Evolutionary conservation across 1,139 yeast genomes (phyloP), one percentile per base, ranked within the genome.

Genomic region (Blastobotrys serpentis): DNA sequence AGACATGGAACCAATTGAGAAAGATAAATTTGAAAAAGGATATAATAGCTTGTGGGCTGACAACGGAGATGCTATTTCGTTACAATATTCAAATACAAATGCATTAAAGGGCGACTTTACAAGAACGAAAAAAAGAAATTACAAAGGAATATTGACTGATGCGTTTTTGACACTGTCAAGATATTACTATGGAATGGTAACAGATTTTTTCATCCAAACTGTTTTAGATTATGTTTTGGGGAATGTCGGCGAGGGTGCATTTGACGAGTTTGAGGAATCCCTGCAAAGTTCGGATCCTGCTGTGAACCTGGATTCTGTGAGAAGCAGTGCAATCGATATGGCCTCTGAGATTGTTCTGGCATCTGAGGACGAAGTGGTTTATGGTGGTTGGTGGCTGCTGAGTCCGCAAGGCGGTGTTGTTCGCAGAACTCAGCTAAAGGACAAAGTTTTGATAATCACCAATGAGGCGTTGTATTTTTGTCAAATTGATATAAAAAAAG

Each of bases 81-180:
- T 62, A 23, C 76, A 71, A 50, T 73, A 73, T 53, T 70, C 76
- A 2, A 67, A 72, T 2, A 72, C 77, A 1, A 68, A 66, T 51
- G 77, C 76, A 0, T 53, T 73, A 48, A 73, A 73, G 50, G 77
- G 76, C 5, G 77, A 73, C 48, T 73, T 62, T 52, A 73, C 76
- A 0, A 54, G 77, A 47, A 71, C 74, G 0, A 65, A 69, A 18
- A 65, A 68, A 48, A 60, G 77, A 40, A 67, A 68, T 40, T 68
- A 70, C 49, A 54, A 61, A 26, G 76, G 77, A 0, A 59, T 73
- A 3, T 47, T 73, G 26, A 70, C 64, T 32, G 77, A 73, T 55
- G 76, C 75, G 1, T 56, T 68, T 40, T 56, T 71, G 46, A 69
- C 75, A 1, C 51, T 73, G 46, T 64, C 72, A 1, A 54, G 77